Evolutionary conservation across 2,329 filamentous ascomycete species (phyloP).

Genomic region (Calonectria pauciramosa): DNA sequence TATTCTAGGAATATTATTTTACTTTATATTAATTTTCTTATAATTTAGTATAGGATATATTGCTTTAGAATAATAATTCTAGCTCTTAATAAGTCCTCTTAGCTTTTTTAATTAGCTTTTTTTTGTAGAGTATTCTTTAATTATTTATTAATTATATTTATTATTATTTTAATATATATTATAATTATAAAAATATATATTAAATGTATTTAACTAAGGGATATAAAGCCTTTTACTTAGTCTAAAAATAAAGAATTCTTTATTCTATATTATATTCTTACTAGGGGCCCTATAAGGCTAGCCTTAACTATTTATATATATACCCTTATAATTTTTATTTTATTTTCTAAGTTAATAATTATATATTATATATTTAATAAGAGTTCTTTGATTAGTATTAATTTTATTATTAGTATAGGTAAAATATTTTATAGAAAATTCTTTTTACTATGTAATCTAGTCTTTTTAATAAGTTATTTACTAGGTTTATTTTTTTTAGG

Average conservation of each 20-base stretch:
- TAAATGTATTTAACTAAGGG: neutral
- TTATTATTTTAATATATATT: neutral
- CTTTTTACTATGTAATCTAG: neutral
- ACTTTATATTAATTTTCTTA: slow-evolving; percentile 2
- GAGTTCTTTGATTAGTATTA: neutral
- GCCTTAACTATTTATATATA: neutral
- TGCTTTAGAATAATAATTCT: slow-evolving; percentile 1
- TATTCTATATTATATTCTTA: neutral
- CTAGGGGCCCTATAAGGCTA: neutral
- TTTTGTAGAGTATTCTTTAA: neutral
- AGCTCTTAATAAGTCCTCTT: neutral
- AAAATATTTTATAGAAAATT: neutral
- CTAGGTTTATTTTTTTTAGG: neutral
- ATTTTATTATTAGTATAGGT: neutral
- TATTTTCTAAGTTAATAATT: neutral
- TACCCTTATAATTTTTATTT: neutral
- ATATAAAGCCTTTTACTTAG: neutral
- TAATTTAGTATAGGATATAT: slow-evolving; percentile 16
- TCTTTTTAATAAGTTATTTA: neutral
- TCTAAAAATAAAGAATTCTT: neutral
- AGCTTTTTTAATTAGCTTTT: neutral
- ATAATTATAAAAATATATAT: neutral
- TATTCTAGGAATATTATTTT: slow-evolving; percentile 6
- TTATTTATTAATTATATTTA: neutral
- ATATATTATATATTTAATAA: slow-evolving; percentile 2